These are phyloP conservation scores for Candida awuae DNA, from an alignment of 805 yeast genomes.

Conservation along the genomic window DNA sequence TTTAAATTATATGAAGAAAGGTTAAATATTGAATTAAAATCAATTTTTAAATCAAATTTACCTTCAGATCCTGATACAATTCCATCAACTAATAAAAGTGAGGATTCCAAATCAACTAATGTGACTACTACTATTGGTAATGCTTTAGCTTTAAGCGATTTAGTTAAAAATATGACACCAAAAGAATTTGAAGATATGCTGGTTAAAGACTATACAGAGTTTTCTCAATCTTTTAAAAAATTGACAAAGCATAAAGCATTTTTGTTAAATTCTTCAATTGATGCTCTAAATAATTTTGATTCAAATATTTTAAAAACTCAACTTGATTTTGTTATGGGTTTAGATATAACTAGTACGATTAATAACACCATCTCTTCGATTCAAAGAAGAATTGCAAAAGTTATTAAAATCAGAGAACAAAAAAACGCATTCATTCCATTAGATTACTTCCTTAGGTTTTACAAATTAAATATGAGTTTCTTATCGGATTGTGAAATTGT, in stretches of 20 bases:
- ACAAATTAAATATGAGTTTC: constrained; percentile 58
- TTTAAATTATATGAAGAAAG: constrained; percentile 58
- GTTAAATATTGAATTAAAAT: constrained; percentile 63
- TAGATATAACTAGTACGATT: constrained; percentile 62
- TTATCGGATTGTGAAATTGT: constrained; percentile 77
- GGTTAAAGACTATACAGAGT: constrained; percentile 46
- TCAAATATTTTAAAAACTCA: constrained; percentile 23
- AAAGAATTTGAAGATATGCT: constrained; percentile 70
- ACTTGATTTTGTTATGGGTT: constrained; percentile 40
- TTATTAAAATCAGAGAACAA: constrained; percentile 70
- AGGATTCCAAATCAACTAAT: constrained; percentile 21
- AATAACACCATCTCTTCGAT: constrained; percentile 60
- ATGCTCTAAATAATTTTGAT: constrained; percentile 30
- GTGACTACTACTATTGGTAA: constrained; percentile 17
- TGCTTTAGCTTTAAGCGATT: constrained; percentile 28
- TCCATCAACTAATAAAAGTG: constrained; percentile 12
- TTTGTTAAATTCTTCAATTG: constrained; percentile 61
- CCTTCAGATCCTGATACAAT: constrained; percentile 39
- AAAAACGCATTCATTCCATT: constrained; percentile 51
- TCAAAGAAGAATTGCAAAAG: constrained; percentile 69
- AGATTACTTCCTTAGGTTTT: constrained; percentile 59
- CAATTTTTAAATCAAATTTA: constrained; percentile 54
- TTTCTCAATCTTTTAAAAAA: constrained; percentile 68
- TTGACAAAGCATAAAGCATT: constrained; percentile 73
- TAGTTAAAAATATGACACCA: constrained; percentile 60